Conservation (phyloP, 768 basidiomycete genomes). For the Chlorophyllum brunneum region DNA sequence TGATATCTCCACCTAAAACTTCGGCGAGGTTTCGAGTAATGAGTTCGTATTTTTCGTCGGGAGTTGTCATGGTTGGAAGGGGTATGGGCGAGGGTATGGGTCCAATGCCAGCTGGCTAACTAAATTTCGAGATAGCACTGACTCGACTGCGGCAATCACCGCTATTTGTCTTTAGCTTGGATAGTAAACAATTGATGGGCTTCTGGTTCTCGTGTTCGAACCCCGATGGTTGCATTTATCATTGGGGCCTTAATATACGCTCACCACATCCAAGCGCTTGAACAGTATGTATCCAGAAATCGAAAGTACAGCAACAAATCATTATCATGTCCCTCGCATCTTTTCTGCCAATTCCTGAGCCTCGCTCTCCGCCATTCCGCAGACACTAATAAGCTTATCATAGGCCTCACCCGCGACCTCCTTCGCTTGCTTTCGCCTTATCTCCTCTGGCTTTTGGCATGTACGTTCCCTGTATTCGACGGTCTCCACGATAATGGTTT, state of each 20-base stretch:
- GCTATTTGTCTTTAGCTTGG: not conserved
- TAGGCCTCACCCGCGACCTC: conserved; percentile 2
- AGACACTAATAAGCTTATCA: not conserved
- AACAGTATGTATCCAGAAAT: no score
- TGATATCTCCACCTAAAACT: conserved; percentile 78
- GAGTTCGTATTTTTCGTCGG: conserved; percentile 64
- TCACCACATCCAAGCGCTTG: no score
- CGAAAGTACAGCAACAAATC: no score
- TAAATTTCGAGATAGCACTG: not conserved
- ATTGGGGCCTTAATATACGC: no score
- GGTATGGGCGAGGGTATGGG: not conserved
- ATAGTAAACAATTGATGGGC: not conserved
- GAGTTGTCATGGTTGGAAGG: conserved; percentile 25
- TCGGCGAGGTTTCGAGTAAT: conserved; percentile 88
- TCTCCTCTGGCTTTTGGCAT: not conserved
- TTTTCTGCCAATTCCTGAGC: conserved; percentile 3
- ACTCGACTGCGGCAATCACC: conserved; percentile 15
- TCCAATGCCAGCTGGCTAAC: not conserved
- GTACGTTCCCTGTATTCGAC: not conserved
- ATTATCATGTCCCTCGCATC: not conserved
- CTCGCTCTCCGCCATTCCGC: conserved; percentile 1
- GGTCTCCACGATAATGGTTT: not conserved
- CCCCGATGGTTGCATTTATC: no score
- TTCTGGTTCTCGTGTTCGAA: no score
- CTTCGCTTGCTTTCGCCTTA: not conserved